Conservation (phyloP, 257 asterid genomes). For the Anisodus tanguticus region DNA sequence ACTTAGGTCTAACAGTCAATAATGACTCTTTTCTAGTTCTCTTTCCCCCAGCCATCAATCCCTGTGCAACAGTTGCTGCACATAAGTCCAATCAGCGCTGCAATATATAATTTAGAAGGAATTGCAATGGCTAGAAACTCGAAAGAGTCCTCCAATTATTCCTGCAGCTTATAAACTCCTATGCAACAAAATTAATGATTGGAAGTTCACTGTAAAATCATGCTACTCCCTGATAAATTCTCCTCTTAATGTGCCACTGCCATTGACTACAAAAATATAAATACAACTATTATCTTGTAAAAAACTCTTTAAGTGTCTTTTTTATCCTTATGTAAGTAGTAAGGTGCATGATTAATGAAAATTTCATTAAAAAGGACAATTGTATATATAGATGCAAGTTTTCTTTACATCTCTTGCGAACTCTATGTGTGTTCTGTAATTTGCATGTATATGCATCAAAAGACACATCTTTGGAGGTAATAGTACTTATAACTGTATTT, state of each 20-base stretch:
- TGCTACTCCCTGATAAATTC: background rate
- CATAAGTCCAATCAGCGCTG: background rate
- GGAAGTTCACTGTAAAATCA: background rate
- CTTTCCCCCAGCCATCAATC: background rate
- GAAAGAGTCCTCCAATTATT: background rate
- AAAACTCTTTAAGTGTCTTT: background rate
- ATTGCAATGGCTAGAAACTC: background rate
- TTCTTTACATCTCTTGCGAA: background rate
- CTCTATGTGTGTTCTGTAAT: background rate
- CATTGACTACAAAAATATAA: background rate
- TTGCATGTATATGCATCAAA: constrained; percentile 1
- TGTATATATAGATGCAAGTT: background rate
- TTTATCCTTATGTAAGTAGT: background rate
- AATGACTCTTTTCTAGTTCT: background rate
- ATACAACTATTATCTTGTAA: background rate
- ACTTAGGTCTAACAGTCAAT: background rate
- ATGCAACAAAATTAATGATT: background rate
- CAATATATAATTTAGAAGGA: background rate
- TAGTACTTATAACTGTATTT: background rate
- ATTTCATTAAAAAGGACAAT: background rate
- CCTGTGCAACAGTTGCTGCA: background rate
- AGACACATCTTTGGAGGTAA: background rate
- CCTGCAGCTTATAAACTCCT: background rate
- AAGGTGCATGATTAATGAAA: background rate
- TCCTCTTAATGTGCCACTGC: background rate